Percentiles rank a stretch among this genome's conserved stretches.
These are phyloP conservation scores for Vitis vinifera DNA, from an alignment of 164 flowering plant genomes.

Conservation along the genomic window DNA sequence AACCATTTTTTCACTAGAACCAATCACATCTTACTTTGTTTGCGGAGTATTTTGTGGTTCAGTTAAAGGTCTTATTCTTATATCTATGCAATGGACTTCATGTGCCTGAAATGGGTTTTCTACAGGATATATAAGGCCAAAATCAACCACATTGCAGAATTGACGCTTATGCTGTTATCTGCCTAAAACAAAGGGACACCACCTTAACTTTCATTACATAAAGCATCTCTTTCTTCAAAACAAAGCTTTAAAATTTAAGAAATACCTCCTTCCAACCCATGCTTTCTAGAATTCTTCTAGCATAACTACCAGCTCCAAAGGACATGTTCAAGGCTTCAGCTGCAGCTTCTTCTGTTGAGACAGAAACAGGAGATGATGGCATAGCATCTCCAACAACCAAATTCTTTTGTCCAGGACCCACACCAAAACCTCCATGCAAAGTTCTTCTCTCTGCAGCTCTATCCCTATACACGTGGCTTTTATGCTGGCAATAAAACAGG, in stretches of 20 bases:
- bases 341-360: slow-evolving; percentile 50
- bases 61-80: too few species aligned
- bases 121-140: too few species aligned
- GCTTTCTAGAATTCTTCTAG: slow-evolving; percentile 66
- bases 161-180: too few species aligned
- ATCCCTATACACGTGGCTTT: slow-evolving; percentile 53
- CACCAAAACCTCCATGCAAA: slow-evolving; percentile 84
- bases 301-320: slow-evolving; percentile 88
- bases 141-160: too few species aligned
- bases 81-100: too few species aligned
- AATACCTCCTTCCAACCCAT: slow-evolving; percentile 99
- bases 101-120: too few species aligned
- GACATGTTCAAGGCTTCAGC: slow-evolving; percentile 75
- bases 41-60: too few species aligned
- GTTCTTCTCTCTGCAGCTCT: slow-evolving; percentile 96
- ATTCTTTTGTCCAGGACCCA: slow-evolving; percentile 89
- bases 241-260: not conserved
- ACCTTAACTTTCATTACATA: not conserved
- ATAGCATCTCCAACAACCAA: slow-evolving; percentile 14
- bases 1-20: too few species aligned
- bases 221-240: not conserved
- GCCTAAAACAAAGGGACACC: too few species aligned
- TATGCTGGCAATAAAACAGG: slow-evolving; percentile 33
- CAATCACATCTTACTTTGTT: too few species aligned
- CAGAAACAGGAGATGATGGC: slow-evolving; percentile 33